These are phyloP conservation scores for Flaveria bidentis DNA, from an alignment of 129 eudicot species.

Conservation along the genomic window DNA sequence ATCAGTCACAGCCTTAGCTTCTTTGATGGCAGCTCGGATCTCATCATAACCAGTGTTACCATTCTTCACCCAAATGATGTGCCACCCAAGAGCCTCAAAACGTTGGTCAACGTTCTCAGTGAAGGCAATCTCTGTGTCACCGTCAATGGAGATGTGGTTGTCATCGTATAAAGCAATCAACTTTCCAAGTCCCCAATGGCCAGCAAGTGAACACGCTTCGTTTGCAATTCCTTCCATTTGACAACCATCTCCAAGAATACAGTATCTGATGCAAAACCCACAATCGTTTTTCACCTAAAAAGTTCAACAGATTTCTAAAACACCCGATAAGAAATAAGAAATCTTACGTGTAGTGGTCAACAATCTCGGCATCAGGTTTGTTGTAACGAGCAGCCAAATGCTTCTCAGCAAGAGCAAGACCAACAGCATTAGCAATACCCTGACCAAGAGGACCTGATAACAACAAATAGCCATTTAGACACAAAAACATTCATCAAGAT, in stretches of 20 bases:
- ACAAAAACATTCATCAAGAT: neutral
- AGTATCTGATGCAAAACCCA: constrained; percentile 51
- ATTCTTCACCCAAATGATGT: constrained; percentile 94
- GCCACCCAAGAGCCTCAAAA: constrained; percentile 98
- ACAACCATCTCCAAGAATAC: constrained; percentile 89
- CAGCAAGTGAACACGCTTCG: constrained; percentile 97
- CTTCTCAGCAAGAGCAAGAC: constrained; percentile 95
- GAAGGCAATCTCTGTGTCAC: constrained; percentile 94
- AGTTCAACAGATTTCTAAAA: neutral
- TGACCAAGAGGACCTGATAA: constrained; percentile 95
- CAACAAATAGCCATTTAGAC: constrained; percentile 14
- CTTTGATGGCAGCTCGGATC: constrained; percentile 94
- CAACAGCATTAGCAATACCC: constrained; percentile 94
- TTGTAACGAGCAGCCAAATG: constrained; percentile 98
- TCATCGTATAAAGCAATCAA: constrained; percentile 96
- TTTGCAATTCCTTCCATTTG: constrained; percentile 97
- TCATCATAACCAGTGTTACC: constrained; percentile 97
- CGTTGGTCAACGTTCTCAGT: constrained; percentile 79
- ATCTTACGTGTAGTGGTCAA: constrained; percentile 95
- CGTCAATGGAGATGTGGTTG: constrained; percentile 94
- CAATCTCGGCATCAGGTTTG: constrained; percentile 82
- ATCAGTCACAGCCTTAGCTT: constrained; percentile 92
- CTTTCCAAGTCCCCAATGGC: constrained; percentile 99
- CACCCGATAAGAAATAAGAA: constrained; percentile 7
- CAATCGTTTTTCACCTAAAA: neutral